A percentile compares a stretch with the other conserved stretches of the same genome.
Conservation (phyloP, 257 asterid species). For the Striga asiatica region DNA sequence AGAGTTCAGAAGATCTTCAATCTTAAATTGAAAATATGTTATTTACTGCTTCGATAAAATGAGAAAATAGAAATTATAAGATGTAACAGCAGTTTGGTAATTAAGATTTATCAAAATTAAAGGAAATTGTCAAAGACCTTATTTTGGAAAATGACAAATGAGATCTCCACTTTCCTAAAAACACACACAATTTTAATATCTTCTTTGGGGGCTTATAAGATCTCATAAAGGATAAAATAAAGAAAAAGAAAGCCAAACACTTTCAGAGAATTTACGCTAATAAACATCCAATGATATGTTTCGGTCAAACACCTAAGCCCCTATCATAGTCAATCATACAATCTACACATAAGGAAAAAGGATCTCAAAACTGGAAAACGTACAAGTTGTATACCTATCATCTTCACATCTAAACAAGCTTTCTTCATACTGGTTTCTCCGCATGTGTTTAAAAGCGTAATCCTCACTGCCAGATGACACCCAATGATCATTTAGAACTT, state of each 20-base stretch:
- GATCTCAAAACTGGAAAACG: not conserved
- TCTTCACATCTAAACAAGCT: constrained; percentile 51
- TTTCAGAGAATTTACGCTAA: not conserved
- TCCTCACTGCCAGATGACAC: constrained; percentile 90
- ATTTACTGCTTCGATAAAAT: not conserved
- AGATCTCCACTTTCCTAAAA: not conserved
- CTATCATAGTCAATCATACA: not conserved
- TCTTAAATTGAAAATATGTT: not conserved
- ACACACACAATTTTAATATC: not conserved
- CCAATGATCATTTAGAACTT: constrained; percentile 79
- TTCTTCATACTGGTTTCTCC: constrained; percentile 50
- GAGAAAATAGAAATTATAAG: too few species aligned
- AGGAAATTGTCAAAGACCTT: too few species aligned
- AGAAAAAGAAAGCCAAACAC: too few species aligned
- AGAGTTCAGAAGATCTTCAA: not conserved
- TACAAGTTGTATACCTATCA: constrained; percentile 36
- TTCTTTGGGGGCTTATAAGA: not conserved
- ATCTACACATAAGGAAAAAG: not conserved
- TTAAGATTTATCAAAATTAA: not conserved
- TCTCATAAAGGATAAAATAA: not conserved
- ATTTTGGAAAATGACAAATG: not conserved
- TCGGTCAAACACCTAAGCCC: not conserved
- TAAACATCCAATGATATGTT: not conserved
- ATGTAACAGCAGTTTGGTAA: not conserved
- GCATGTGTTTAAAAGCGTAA: constrained; percentile 48